A percentile compares a stretch with the other conserved stretches of the same genome.
Conservation (phyloP, 169 alveolate genomes). For the Amoebophrya sp. region DNA sequence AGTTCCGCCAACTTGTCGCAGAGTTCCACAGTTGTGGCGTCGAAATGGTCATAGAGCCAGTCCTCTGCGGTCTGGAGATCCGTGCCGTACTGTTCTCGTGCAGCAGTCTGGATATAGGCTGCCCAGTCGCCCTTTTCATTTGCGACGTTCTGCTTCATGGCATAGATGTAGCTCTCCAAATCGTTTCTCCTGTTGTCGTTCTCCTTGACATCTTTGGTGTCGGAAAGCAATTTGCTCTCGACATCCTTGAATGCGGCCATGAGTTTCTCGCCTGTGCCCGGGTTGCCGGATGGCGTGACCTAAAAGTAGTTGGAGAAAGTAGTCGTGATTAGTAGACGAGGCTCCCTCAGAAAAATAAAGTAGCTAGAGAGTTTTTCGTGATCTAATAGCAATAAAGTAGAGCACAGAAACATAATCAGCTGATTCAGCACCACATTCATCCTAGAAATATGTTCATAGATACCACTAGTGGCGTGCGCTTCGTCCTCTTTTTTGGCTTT, state of each 20-base stretch:
- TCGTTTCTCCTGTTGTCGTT: slow-evolving; percentile 49
- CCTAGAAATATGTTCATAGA: background rate
- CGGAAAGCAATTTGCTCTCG: slow-evolving; percentile 43
- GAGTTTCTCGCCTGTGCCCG: background rate
- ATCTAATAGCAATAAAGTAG: too few relatives aligned
- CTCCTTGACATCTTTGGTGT: slow-evolving; percentile 38
- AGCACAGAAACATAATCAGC: too few relatives aligned
- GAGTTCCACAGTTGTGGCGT: slow-evolving; percentile 32
- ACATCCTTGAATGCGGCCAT: slow-evolving; percentile 17
- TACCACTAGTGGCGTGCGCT: background rate
- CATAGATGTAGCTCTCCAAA: slow-evolving; percentile 48
- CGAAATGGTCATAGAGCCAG: slow-evolving; percentile 53
- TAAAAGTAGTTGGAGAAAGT: too few relatives aligned
- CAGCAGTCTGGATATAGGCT: too few relatives aligned
- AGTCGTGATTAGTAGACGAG: too few relatives aligned
- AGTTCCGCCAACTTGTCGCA: slow-evolving; percentile 20
- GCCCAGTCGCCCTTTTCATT: too few relatives aligned
- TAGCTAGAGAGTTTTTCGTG: too few relatives aligned
- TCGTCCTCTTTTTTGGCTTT: slow-evolving; percentile 8
- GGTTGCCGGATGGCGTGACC: too few relatives aligned
- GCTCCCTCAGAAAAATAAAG: too few relatives aligned
- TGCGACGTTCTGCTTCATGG: background rate
- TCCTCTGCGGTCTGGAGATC: slow-evolving; percentile 45
- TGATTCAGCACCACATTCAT: too few relatives aligned
- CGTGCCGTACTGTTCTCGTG: background rate